phyloP scores from a whole-genome alignment of 176 grass and related monocot genomes.

The Carex kokanica region DNA sequence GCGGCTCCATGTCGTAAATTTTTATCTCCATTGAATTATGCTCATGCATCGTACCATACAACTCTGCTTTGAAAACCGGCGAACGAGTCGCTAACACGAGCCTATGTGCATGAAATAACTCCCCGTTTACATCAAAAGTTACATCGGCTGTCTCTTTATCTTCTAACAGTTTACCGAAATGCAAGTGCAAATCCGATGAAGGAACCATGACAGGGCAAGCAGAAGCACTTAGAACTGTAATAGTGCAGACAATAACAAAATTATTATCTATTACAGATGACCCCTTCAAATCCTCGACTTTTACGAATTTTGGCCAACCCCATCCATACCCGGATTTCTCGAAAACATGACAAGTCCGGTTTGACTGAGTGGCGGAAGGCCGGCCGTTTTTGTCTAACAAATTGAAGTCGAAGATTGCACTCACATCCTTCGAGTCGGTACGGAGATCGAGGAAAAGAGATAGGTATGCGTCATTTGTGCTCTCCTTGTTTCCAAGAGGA shows the following conservation, averaged over 20 bases:
- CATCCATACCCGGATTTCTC: slow-evolving; percentile 22
- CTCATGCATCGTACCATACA: slow-evolving; percentile 14
- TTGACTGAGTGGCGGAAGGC: slow-evolving; percentile 6
- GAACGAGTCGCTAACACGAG: slow-evolving; percentile 21
- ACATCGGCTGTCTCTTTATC: slow-evolving; percentile 15
- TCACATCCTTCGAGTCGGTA: slow-evolving; percentile 20
- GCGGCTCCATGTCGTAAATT: slow-evolving; percentile 1
- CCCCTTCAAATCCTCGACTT: slow-evolving; percentile 3
- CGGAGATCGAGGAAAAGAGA: slow-evolving; percentile 23
- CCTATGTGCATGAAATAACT: slow-evolving; percentile 22
- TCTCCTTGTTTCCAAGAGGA: slow-evolving; percentile 20
- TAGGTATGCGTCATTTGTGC: background rate
- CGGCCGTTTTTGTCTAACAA: slow-evolving; percentile 1
- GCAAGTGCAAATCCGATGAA: background rate
- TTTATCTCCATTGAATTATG: background rate
- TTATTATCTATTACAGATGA: background rate
- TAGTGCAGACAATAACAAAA: slow-evolving; percentile 15
- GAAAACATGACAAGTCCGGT: slow-evolving; percentile 20
- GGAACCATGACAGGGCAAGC: background rate
- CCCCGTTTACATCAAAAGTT: background rate
- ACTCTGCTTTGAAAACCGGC: slow-evolving; percentile 21
- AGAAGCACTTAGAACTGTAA: slow-evolving; percentile 18
- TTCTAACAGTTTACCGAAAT: slow-evolving; percentile 15
- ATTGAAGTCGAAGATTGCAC: slow-evolving; percentile 23
- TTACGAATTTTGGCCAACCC: slow-evolving; percentile 22